A percentile compares a stretch with the other conserved stretches of the same genome.
phyloP scores from a whole-genome alignment of 1,284 basidiomycete species.

The Fomitiporia mediterranea region DNA sequence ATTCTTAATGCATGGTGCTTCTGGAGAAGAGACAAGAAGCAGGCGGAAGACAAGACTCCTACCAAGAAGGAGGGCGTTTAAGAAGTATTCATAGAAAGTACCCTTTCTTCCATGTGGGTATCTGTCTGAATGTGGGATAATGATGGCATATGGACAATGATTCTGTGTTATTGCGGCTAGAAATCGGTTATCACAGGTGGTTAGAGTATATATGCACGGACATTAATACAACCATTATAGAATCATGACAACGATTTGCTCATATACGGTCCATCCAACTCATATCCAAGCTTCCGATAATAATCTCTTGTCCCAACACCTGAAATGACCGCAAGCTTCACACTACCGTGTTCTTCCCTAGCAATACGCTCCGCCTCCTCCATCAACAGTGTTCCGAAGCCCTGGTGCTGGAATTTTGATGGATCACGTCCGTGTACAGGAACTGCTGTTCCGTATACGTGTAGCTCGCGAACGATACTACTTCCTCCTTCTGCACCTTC shows the following conservation, averaged over 20 bases:
- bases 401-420: constrained; percentile 97
- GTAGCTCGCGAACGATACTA: constrained; percentile 94
- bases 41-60: neutral
- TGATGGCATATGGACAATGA: neutral
- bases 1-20: constrained; percentile 18
- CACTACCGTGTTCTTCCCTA: constrained; percentile 93
- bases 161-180: no score
- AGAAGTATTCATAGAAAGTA: no score
- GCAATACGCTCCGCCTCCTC: constrained; percentile 99
- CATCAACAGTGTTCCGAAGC: constrained; percentile 97
- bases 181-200: no score
- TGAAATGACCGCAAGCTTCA: constrained; percentile 94
- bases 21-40: constrained; percentile 10
- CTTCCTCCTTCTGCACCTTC: constrained; percentile 72
- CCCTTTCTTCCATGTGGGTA: constrained; percentile 2
- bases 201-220: no score
- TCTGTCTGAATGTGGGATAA: constrained; percentile 1
- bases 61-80: neutral
- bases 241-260: constrained; percentile 62
- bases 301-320: constrained; percentile 96
- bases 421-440: constrained; percentile 97
- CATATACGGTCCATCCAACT: constrained; percentile 97
- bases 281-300: constrained; percentile 89
- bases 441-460: constrained; percentile 99
- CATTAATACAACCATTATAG: no score